Evolutionary conservation across 2,329 filamentous ascomycete species (phyloP).

Genomic region (Exophiala sideris): DNA sequence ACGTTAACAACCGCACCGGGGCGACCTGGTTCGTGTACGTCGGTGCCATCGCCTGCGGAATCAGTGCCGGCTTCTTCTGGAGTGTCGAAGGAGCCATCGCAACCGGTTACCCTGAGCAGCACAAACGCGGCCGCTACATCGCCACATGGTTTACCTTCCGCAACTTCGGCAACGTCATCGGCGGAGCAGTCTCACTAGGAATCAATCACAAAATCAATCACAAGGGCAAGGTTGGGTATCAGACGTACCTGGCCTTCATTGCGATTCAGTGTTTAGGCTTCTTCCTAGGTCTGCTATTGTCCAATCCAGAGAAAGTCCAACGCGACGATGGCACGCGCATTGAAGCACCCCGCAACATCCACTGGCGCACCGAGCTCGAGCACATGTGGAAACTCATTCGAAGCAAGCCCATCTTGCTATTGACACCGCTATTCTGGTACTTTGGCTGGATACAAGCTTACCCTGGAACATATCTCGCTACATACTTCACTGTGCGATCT

Average conservation of each 20-base stretch:
- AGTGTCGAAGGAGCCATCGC: constrained; percentile 41
- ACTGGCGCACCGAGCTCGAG: constrained; percentile 33
- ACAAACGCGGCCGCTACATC: constrained; percentile 44
- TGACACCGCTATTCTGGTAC: constrained; percentile 39
- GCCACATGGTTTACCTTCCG: constrained; percentile 55
- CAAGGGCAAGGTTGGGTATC: constrained; percentile 47
- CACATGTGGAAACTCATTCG: constrained; percentile 37
- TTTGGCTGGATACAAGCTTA: constrained; percentile 37
- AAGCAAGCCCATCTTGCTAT: constrained; percentile 37
- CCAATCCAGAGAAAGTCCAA: constrained; percentile 45
- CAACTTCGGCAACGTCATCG: constrained; percentile 53
- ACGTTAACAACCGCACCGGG: constrained; percentile 45
- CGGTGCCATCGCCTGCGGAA: constrained; percentile 42
- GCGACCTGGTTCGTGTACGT: constrained; percentile 46
- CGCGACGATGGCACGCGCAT: constrained; percentile 43
- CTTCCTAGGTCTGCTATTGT: constrained; percentile 43
- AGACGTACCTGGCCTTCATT: constrained; percentile 35
- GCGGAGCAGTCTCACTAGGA: constrained; percentile 50
- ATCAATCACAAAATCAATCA: constrained; percentile 46
- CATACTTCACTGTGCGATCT: constrained; percentile 45
- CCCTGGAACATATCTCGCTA: constrained; percentile 41
- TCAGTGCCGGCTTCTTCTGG: constrained; percentile 41
- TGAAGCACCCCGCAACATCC: constrained; percentile 30
- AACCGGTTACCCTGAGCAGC: constrained; percentile 45
- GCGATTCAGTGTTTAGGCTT: constrained; percentile 47